A percentile compares a stretch with the other conserved stretches of the same genome.
Evolutionary conservation across 495 filamentous ascomycete genomes (phyloP).

Genomic region (Penicillium herquei): DNA sequence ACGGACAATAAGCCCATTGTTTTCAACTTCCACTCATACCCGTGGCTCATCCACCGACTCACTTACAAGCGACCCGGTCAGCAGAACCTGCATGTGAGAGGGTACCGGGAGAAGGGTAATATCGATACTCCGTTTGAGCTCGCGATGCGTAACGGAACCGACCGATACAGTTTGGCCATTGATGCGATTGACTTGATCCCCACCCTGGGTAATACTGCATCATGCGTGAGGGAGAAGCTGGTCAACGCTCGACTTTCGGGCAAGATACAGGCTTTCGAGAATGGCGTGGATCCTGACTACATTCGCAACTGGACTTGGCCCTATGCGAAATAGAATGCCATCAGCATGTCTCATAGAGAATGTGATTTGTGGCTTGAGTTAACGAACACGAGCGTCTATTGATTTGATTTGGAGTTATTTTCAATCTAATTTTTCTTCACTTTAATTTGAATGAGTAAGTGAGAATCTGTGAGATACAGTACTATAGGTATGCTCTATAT

Average conservation of each 20-base stretch:
- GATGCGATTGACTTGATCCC: conserved; percentile 66
- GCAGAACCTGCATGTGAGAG: conserved; percentile 64
- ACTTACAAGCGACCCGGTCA: conserved; percentile 66
- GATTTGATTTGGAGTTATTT: not conserved
- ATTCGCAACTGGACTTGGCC: conserved; percentile 67
- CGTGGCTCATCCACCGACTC: conserved; percentile 70
- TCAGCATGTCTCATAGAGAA: not conserved
- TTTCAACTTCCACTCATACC: conserved; percentile 80
- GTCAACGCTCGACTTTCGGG: conserved; percentile 57
- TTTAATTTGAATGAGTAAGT: not conserved
- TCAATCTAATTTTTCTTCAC: not conserved
- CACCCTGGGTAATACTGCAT: conserved; percentile 54
- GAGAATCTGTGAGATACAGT: too few species aligned
- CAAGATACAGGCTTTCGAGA: conserved; percentile 58
- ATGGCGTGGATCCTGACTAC: conserved; percentile 63
- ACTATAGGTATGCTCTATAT: too few species aligned
- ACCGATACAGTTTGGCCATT: conserved; percentile 69
- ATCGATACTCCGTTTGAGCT: conserved; percentile 75
- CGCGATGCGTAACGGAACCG: conserved; percentile 68
- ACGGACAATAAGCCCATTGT: conserved; percentile 65
- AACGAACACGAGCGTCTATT: not conserved
- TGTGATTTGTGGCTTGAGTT: not conserved
- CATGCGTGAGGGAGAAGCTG: conserved; percentile 58
- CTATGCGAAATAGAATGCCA: conserved; percentile 19
- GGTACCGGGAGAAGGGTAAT: conserved; percentile 75